Base-by-base conservation (phyloP, 2,329 filamentous ascomycete genomes). In the Xylaria sp. region DNA sequence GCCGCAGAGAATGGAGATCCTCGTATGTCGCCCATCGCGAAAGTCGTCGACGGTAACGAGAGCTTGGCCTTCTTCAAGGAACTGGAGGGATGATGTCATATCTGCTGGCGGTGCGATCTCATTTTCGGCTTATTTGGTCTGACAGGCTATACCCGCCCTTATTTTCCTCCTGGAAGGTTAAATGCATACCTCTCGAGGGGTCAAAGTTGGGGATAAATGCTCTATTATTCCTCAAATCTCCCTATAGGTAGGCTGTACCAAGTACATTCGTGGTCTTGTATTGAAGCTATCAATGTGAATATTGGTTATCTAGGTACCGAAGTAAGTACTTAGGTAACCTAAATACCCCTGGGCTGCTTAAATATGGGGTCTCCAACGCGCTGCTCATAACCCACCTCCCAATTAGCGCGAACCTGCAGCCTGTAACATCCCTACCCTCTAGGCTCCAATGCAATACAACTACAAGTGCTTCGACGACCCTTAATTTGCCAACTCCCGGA, bases 11-110 rank as follows among this genome's bases (percentile, higher is more conserved):
- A 76, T 17, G 69, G 74, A 25, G 77, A 79, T 25, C 76, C 80
- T 7, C 77, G 83, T 71, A 75, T 84, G 55, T 84, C 80, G 7
- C 85, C 86, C 0, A 77, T 90, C 49, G 86, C 84, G 6, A 88
- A 88, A 74, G 86, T 89, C 17, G 78, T 79, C 0, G 82, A 90
- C 65, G 87, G 87, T 0, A 81, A 79, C 61, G 87, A 90, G 77
- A 86, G 83, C 63, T 74, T 76, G 49, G 81, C 82, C 0, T 90
- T 90, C 72, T 68, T 83, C 72, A 80, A 72, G 65, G 84, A 83
- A 9, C 77, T 88, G 4, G 75, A 75, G 49, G 76, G 27, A 60
- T 45, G 27, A 63, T 49, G 11, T 17, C 1, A 54, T 22, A 58
- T 31, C n/a, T 17, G 20, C 20, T 58, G 20, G 11, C 9, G n/a